Base-by-base conservation (phyloP, 2,329 filamentous ascomycete species). In the Hypoxylon sp. region DNA sequence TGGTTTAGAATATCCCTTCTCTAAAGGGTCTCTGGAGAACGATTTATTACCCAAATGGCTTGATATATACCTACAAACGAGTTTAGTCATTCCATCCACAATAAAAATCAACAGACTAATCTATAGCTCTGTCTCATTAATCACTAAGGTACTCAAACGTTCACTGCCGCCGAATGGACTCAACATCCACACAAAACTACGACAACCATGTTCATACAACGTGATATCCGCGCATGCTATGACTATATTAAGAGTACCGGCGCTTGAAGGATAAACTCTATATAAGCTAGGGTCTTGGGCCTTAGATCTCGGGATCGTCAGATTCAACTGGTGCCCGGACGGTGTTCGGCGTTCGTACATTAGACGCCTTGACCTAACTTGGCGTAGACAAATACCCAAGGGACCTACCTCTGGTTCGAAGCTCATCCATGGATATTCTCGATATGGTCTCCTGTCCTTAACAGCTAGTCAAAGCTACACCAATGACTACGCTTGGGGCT, bases 281-380 rank as follows among this genome's bases (percentile, higher is more conserved):
- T 36, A 51, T 34, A 34, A 11, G 25, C 23, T 32, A n/a, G 45
- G 48, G 11, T 13, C 6, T 17, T 55, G 36, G 38, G 6, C 17
- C 11, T 17, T 55, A 17, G 28, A 25, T 63, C 49, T 55, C 43
- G 48, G 50, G 45, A 63, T 43, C 50, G 50, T 55, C 41, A 60
- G 38, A 30, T 45, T 32, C 5, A 41, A 32, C 25, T 17, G 19
- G 25, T n/a, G 10, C 25, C 17, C 9, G 21, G n/a, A 11, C 56
- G 49, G 53, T 50, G 55, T 63, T 55, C 34, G 41, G 56, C 4
- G 43, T 13, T 17, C 11, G 21, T 36, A 34, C 65, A 53, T 48
- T 60, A 49, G 30, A 38, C 59, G 32, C 45, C 17, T 23, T 19
- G 21, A 30, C 36, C 53, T 14, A 6, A 45, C 17, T 23, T 45